Percentiles rank a stretch among this genome's conserved stretches.
Conservation (phyloP, 1,284 basidiomycete species). For the Athelia psychrophila region DNA sequence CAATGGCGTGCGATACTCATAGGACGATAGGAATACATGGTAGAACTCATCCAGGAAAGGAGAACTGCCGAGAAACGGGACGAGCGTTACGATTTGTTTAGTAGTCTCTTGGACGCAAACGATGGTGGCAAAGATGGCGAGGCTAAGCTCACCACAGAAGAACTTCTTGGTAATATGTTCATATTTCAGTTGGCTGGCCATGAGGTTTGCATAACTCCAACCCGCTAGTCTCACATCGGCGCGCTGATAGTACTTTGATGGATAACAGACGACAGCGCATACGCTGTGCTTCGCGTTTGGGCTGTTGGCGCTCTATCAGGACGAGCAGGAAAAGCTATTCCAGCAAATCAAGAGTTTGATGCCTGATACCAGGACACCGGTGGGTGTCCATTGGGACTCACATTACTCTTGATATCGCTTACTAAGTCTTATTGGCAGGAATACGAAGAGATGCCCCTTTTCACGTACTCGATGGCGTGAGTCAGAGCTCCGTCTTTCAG, state of each 20-base stretch:
- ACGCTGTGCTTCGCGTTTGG: conserved; percentile 58
- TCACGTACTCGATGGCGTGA: conserved; percentile 46
- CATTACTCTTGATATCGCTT: not conserved
- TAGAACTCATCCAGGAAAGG: conserved; percentile 52
- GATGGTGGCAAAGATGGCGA: conserved; percentile 29
- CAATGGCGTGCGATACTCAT: not conserved
- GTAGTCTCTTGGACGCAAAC: conserved; percentile 50
- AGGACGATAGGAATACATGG: conserved; percentile 27
- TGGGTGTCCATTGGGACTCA: conserved; percentile 19
- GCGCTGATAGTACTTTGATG: not conserved
- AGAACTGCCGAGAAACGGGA: conserved; percentile 34
- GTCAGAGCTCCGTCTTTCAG: conserved; percentile 8
- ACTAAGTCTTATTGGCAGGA: conserved; percentile 25
- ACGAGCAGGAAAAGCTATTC: conserved; percentile 59
- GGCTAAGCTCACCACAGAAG: conserved; percentile 39
- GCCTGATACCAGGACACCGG: conserved; percentile 39
- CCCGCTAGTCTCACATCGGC: not conserved
- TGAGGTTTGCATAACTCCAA: conserved; percentile 37
- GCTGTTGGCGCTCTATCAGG: conserved; percentile 44
- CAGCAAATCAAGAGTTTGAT: conserved; percentile 43
- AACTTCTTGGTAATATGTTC: conserved; percentile 56
- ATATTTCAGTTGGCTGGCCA: conserved; percentile 60
- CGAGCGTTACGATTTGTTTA: conserved; percentile 53
- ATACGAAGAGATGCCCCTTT: conserved; percentile 48
- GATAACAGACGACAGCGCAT: conserved; percentile 46